Conservation (phyloP, 2,329 filamentous ascomycete genomes). For the Sarocladium oryzae region DNA sequence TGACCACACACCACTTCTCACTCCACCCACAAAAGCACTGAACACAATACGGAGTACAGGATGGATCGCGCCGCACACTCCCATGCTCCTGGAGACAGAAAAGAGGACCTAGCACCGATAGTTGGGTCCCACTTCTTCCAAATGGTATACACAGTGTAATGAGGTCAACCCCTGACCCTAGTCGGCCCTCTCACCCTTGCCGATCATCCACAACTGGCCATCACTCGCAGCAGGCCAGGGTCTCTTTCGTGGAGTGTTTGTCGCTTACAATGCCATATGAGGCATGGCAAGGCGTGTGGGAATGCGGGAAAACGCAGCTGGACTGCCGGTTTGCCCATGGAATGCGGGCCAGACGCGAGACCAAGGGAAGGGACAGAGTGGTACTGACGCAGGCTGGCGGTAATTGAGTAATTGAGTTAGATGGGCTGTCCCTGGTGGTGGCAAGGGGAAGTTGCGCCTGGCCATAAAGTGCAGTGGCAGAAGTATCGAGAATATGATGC, state of each 20-base stretch:
- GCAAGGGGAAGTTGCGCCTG: no score
- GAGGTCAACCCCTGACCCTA: conserved; percentile 1
- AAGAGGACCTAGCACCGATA: neutral
- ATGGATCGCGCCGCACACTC: no score
- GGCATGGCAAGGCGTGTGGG: neutral
- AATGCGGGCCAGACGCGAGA: neutral
- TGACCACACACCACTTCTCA: neutral
- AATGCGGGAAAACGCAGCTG: neutral
- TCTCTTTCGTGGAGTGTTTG: neutral
- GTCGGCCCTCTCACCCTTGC: neutral
- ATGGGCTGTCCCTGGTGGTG: no score
- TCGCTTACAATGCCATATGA: neutral
- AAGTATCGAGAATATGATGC: neutral
- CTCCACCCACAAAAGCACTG: neutral
- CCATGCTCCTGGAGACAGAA: no score
- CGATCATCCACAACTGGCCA: conserved; percentile 7
- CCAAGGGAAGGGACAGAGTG: neutral
- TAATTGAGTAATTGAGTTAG: no score
- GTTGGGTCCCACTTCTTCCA: neutral
- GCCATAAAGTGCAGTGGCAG: neutral
- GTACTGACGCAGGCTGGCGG: neutral
- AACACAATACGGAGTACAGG: no score
- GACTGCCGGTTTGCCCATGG: neutral
- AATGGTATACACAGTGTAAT: neutral
- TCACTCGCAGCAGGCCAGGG: neutral